Percentiles rank a stretch among this genome's conserved stretches.
These are phyloP conservation scores for Erigeron philadelphicus DNA, from an alignment of 140 eudicot genomes.

Conservation along the genomic window DNA sequence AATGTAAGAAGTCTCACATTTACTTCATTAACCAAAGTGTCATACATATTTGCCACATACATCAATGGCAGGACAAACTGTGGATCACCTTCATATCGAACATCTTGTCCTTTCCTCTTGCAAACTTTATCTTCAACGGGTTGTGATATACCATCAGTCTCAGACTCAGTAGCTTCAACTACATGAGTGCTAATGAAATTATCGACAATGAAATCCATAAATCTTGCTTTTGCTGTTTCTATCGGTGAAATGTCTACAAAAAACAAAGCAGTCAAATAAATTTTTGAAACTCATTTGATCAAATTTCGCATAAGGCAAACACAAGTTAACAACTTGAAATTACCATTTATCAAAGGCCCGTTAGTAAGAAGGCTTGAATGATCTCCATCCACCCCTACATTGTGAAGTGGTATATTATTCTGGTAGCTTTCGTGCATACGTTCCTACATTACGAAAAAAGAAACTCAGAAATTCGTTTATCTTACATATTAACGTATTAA, in stretches of 20 bases:
- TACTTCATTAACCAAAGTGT: slow-evolving; percentile 79
- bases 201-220: slow-evolving; percentile 76
- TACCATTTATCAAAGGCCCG: slow-evolving; percentile 64
- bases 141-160: slow-evolving; percentile 41
- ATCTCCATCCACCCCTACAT: slow-evolving; percentile 75
- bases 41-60: slow-evolving; percentile 96
- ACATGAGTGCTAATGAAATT: slow-evolving; percentile 71
- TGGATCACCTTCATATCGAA: slow-evolving; percentile 82
- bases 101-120: slow-evolving; percentile 30
- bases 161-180: slow-evolving; percentile 51
- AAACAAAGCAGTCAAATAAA: slow-evolving; percentile 2
- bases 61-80: slow-evolving; percentile 80
- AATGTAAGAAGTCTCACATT: slow-evolving; percentile 64
- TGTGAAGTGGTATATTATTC: slow-evolving; percentile 59
- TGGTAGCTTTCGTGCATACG: slow-evolving; percentile 81
- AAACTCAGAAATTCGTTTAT: not conserved
- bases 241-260: slow-evolving; percentile 65
- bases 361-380: slow-evolving; percentile 69
- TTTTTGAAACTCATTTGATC: not conserved
- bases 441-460: slow-evolving; percentile 46
- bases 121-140: slow-evolving; percentile 60
- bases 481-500: not conserved
- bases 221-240: slow-evolving; percentile 82
- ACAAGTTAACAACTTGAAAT: not conserved
- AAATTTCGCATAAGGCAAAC: not conserved